phyloP scores from a whole-genome alignment of 1,284 basidiomycete species.

The Tilletia setariae region DNA sequence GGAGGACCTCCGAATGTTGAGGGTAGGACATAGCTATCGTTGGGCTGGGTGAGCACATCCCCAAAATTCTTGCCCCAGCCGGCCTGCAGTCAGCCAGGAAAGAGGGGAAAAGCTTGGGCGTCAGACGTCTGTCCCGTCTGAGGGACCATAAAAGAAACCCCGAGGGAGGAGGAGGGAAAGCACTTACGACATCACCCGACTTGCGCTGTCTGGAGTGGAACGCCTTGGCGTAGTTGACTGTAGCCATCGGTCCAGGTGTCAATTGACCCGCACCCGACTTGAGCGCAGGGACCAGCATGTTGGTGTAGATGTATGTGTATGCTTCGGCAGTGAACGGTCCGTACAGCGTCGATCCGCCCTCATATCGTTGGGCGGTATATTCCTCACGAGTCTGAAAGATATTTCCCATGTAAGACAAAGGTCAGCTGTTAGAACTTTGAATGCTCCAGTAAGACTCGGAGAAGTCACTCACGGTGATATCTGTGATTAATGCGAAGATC shows the following conservation, averaged over 20 bases:
- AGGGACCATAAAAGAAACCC: background rate
- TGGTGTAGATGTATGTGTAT: constrained; percentile 70
- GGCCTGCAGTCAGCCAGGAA: constrained; percentile 35
- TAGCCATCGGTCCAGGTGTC: constrained; percentile 66
- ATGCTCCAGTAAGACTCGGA: constrained; percentile 7
- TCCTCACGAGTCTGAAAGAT: constrained; percentile 64
- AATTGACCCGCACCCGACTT: constrained; percentile 59
- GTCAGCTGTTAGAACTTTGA: constrained; percentile 19
- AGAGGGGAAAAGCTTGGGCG: background rate
- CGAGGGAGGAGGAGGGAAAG: background rate
- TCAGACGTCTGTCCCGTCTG: background rate
- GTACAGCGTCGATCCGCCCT: constrained; percentile 76
- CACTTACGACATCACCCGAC: constrained; percentile 18
- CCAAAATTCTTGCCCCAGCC: constrained; percentile 65
- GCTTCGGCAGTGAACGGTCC: constrained; percentile 76
- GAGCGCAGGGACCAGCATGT: constrained; percentile 38
- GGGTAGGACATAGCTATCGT: constrained; percentile 59
- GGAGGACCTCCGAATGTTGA: constrained; percentile 45
- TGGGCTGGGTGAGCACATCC: constrained; percentile 65
- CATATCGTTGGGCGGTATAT: constrained; percentile 72
- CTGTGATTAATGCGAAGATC: too few species aligned
- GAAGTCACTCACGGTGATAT: constrained; percentile 57
- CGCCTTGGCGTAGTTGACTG: constrained; percentile 66
- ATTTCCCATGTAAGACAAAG: constrained; percentile 52
- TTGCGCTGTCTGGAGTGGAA: constrained; percentile 55